Percentiles rank a stretch among this genome's conserved stretches.
Conservation (phyloP, 2,329 filamentous ascomycete genomes). For the Drechslerella stenobrocha region DNA sequence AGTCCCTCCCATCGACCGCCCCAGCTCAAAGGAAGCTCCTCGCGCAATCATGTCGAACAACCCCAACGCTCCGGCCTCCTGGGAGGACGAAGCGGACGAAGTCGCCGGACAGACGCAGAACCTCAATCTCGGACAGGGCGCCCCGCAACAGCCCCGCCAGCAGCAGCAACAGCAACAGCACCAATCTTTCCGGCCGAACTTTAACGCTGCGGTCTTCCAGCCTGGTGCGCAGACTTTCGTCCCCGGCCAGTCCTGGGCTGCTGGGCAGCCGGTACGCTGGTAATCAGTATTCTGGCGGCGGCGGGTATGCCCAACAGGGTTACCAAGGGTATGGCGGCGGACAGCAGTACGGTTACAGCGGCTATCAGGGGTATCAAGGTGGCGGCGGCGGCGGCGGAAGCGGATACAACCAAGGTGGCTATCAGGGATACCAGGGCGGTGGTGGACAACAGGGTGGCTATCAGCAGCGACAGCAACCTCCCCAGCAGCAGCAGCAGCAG, state of each 20-base stretch:
- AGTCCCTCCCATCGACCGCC: background rate
- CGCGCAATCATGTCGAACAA: constrained; percentile 74
- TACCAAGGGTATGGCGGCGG: constrained; percentile 55
- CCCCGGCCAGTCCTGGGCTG: constrained; percentile 66
- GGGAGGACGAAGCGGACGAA: constrained; percentile 73
- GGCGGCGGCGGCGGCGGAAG: constrained; percentile 35
- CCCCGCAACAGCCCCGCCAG: constrained; percentile 75
- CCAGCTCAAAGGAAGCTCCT: constrained; percentile 42
- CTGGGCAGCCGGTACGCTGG: constrained; percentile 61
- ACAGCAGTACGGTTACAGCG: constrained; percentile 55
- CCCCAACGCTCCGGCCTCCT: constrained; percentile 70
- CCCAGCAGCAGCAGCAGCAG: constrained; percentile 57
- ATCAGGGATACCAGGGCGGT: constrained; percentile 52
- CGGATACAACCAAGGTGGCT: constrained; percentile 56
- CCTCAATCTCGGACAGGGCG: constrained; percentile 70
- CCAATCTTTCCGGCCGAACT: constrained; percentile 50
- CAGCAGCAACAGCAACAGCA: constrained; percentile 58
- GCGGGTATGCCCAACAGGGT: constrained; percentile 60
- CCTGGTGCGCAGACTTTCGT: constrained; percentile 72
- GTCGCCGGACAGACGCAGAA: constrained; percentile 74
- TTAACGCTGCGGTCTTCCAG: constrained; percentile 62
- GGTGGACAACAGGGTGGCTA: constrained; percentile 54
- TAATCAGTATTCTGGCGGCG: constrained; percentile 57
- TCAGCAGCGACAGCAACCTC: constrained; percentile 57
- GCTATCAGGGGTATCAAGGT: constrained; percentile 55